These are phyloP conservation scores for Entophlyctis luteolus DNA, from an alignment of 192 early-diverging fungal genomes.

Conservation along the genomic window DNA sequence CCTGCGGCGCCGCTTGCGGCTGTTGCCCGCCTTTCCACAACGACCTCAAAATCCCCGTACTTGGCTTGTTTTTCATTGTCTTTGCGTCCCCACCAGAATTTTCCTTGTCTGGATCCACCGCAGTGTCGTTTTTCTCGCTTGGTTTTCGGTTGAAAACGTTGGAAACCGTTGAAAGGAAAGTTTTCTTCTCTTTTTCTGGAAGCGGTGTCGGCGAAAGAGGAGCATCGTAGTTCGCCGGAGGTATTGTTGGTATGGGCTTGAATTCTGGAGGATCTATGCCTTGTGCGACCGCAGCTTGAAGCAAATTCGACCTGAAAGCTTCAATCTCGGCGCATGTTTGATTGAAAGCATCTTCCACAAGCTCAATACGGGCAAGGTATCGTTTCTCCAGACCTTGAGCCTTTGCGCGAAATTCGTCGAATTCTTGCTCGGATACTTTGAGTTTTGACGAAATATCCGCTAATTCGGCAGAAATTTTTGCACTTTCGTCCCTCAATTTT, in stretches of 20 bases:
- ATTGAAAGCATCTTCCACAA: conserved; percentile 3
- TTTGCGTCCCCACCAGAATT: too few species aligned
- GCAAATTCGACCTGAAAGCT: not conserved
- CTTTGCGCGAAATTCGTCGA: conserved; percentile 1
- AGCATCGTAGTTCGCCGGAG: conserved; percentile 11
- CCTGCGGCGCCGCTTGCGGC: not conserved
- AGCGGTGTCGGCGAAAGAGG: not conserved
- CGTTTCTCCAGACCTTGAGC: conserved; percentile 10
- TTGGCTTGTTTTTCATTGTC: conserved; percentile 2
- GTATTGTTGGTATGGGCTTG: conserved; percentile 3
- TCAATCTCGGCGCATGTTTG: conserved; percentile 12
- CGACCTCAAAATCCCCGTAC: conserved; percentile 16
- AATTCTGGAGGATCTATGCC: conserved; percentile 6
- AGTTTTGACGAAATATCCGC: not conserved
- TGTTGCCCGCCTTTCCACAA: not conserved
- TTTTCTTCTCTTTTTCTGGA: not conserved
- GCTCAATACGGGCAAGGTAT: not conserved
- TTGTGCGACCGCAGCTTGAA: not conserved
- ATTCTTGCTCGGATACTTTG: not conserved
- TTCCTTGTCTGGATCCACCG: too few species aligned
- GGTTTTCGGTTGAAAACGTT: not conserved
- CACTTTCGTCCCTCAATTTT: not conserved
- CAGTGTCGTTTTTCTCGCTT: not conserved
- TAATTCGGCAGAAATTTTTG: not conserved
- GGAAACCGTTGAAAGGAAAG: not conserved